Evolutionary conservation across 768 basidiomycete species (phyloP), one percentile per base, ranked within the genome.

Genomic region (Auricularia sp.): DNA sequence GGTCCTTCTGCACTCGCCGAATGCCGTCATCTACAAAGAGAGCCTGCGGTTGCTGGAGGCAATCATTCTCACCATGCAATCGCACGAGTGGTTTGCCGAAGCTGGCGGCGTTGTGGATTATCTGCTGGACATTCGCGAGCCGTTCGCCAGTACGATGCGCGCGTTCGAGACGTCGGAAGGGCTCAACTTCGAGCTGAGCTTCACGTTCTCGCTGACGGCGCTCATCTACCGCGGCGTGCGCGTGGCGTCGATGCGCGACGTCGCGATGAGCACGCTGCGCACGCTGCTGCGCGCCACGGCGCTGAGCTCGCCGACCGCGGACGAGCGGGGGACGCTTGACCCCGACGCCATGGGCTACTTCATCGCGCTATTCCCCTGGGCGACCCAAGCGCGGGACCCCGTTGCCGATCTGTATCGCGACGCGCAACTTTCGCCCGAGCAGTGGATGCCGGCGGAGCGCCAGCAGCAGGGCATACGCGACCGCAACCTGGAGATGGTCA

Each of bases 141-240:
- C 80, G 18, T 75, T 92, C n/a, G 85, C 87, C 68, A 87, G 89
- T 34, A 80, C 87, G 3, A 83, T 87, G 0, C 77, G 77, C 42
- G 87, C 91, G 70, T 77, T 96, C 36, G 93, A 95, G 68, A 81
- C 84, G 44, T 75, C 88, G 54, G 77, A 91, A 16, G 83, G 85
- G 45, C 75, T 96, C 34, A 90, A 89, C 0, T 95, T 94, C 75
- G 87, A 89, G 44, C 75, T 76, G 29, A 88, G 80, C 72, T 89
- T 93, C 75, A 90, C 90, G 6, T 92, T 95, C 75, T 86, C 89
- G 13, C 75, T 97, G 21, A 86, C 92, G 1, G 80, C 90, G 0
- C 82, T 92, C 68, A 84, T 96, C 59, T 91, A 94, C 82, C 94
- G 94, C 72, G 93, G 92, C 47, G 76, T 94, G 64, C 85, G 93